phyloP scores from a whole-genome alignment of 2,329 filamentous ascomycete genomes.

The Fusarium agapanthi region DNA sequence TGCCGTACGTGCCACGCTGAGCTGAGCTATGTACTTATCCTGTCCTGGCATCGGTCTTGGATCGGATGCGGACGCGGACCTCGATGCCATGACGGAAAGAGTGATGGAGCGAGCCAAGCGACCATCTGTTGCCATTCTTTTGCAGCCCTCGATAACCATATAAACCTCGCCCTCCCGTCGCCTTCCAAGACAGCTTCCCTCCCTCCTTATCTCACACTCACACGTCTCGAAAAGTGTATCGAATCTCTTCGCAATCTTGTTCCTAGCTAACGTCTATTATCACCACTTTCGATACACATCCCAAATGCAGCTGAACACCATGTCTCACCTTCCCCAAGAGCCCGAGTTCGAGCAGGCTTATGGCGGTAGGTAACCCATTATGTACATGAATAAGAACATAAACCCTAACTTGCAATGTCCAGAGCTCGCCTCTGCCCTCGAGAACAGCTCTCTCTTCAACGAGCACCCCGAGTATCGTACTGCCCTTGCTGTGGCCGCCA shows the following conservation, averaged over 20 bases:
- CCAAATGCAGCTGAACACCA: constrained; percentile 52
- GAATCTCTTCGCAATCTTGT: constrained; percentile 1
- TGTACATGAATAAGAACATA: background rate
- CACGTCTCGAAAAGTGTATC: background rate
- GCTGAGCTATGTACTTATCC: constrained; percentile 4
- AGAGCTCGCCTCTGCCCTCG: constrained; percentile 96
- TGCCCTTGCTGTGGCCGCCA: constrained; percentile 84
- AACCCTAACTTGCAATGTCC: constrained; percentile 23
- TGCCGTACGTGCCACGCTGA: background rate
- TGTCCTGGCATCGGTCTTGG: constrained; percentile 7
- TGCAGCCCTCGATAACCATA: constrained; percentile 17
- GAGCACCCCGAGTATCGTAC: constrained; percentile 95
- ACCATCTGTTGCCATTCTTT: constrained; percentile 15
- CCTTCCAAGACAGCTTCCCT: background rate
- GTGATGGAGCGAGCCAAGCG: constrained; percentile 1
- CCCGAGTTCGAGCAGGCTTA: constrained; percentile 99
- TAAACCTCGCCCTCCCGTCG: constrained; percentile 33
- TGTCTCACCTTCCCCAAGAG: constrained; percentile 87
- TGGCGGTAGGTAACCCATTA: constrained; percentile 71
- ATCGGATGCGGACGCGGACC: constrained; percentile 20
- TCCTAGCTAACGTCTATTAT: constrained; percentile 5
- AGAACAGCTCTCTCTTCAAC: constrained; percentile 91
- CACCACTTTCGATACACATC: constrained; percentile 17
- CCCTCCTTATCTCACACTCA: constrained; percentile 6
- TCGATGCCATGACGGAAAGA: constrained; percentile 25